Base-by-base conservation (phyloP, 2,329 filamentous ascomycete genomes). In the Acarospora socialis region DNA sequence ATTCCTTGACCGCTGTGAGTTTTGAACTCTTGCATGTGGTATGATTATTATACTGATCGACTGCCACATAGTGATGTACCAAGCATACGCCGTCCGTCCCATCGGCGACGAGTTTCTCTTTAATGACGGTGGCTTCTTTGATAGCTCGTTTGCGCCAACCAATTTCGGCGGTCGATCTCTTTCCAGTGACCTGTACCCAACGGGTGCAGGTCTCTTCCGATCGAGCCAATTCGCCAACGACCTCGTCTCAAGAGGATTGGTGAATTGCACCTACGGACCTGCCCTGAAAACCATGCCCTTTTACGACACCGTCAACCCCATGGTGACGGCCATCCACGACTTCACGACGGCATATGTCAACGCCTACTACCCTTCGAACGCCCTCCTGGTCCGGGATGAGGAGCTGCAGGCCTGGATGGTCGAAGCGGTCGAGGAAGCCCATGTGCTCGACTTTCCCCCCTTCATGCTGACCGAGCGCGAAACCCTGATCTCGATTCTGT, bases 371-470 rank as follows among this genome's bases (percentile, higher is more conserved):
- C 3, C 35, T 2, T 42, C 40, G 17, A 47, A 57, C 28, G 29
- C 32, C 2, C 46, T 44, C 5, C 38, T 66, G 7, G 30, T 33
- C 1, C 31, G 34, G 3, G 63, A 67, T 39, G 14, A 27, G 0
- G 63, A 66, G 36, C 43, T 66, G 1, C 54, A 59, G 33, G 48
- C 48, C n/a, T 66, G 61, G 61, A 49, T 61, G 17, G 26, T 30
- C 2, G 61, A 66, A 47, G 56, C 55, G 15, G 53, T 46, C 29
- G 47, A 45, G 2, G 36, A 41, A 1, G 60, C 60, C 0, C 30
- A 50, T 33, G 52, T 51, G 1, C 43, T 57, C 18, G 57, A 65
- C 43, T 63, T 66, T 45, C 60, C 57, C n/a, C 36, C 44, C 7
- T 31, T 43, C 4, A 37, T 42, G 17, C 18, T 35, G 0, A 43